These are phyloP conservation scores for Macrophomina tecta DNA, from an alignment of 2,329 filamentous ascomycete genomes.

Conservation along the genomic window DNA sequence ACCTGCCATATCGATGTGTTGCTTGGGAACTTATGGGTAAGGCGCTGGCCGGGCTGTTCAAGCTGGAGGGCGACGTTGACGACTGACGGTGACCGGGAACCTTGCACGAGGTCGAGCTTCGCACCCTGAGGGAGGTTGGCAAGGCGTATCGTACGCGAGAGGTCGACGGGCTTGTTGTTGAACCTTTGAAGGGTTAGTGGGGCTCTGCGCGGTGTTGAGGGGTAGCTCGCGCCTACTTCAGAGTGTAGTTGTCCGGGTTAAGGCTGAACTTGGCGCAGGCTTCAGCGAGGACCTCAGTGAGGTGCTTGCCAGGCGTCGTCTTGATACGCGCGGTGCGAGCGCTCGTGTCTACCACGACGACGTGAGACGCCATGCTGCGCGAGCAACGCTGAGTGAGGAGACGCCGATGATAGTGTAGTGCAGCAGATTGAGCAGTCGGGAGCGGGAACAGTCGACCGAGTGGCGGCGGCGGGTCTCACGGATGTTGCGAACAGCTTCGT, in stretches of 20 bases:
- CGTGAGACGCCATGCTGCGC: slow-evolving; percentile 77
- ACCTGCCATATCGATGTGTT: slow-evolving; percentile 89
- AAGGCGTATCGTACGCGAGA: slow-evolving; percentile 82
- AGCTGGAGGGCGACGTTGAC: slow-evolving; percentile 90
- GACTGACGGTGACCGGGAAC: slow-evolving; percentile 82
- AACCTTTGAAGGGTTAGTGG: slow-evolving; percentile 34
- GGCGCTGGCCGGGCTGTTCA: slow-evolving; percentile 72
- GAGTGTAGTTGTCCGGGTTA: slow-evolving; percentile 72
- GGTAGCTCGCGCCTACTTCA: slow-evolving; percentile 67
- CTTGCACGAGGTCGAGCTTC: slow-evolving; percentile 88
- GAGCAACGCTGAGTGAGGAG: slow-evolving; percentile 19
- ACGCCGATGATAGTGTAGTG: slow-evolving; percentile 29
- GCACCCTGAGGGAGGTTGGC: slow-evolving; percentile 84
- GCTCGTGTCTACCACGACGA: slow-evolving; percentile 83
- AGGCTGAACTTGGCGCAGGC: slow-evolving; percentile 84
- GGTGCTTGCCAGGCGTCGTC: slow-evolving; percentile 77
- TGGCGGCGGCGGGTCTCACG: slow-evolving; percentile 28
- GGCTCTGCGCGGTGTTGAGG: slow-evolving; percentile 28
- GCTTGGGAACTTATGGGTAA: slow-evolving; percentile 86
- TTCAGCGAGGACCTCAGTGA: slow-evolving; percentile 85
- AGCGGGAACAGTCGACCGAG: slow-evolving; percentile 24
- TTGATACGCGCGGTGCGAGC: slow-evolving; percentile 81
- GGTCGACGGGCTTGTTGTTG: slow-evolving; percentile 83
- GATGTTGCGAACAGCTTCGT: slow-evolving; percentile 22
- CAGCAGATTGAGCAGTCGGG: slow-evolving; percentile 25